Base-by-base conservation (phyloP, 1,284 basidiomycete genomes). In the Malassezia sp. region DNA sequence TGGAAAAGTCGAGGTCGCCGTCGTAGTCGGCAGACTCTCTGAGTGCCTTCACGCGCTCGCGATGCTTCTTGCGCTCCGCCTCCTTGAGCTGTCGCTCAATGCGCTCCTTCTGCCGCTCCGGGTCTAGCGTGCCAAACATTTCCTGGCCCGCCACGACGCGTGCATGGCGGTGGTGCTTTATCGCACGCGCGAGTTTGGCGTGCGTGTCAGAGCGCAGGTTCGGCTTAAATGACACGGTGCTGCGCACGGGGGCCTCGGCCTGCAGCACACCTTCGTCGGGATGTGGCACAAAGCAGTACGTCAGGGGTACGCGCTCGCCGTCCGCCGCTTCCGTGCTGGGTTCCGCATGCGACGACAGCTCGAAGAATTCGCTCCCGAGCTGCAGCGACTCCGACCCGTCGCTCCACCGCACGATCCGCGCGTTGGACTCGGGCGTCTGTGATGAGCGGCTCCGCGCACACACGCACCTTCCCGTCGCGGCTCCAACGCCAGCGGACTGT, bases 191-290 rank as follows among this genome's bases (percentile, higher is more conserved):
- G 35, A 90, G 77, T 76, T 84, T 82, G 44, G 82, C 79, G 71
- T 91, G 87, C 22, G 85, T 86, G 66, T 85, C 82, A 9, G 84
- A 85, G 63, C 86, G 82, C 79, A 90, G 85, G 52, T 84, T 83
- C 0, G 87, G 88, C 9, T 83, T 80, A 55, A 91, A 75, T 15
- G 81, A 77, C 76, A 91, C 81, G 59, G 81, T 80, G 24, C 85
- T 87, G 1, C 83, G 82, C 52, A 91, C 76, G 51, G 84, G 75
- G 1, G 82, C 80, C 70, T 90, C 85, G 18, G 84, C 78, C 71
- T 90, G 85, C 30, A 89, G 75, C 17, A 91, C 79, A 54, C 83
- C 80, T 5, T 83, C 83, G 39, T 83, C 80, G 60, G 83, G 82
- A 73, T 91, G 86, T 59, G 89, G 85, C 10, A 86, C 84, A 52